Conservation (phyloP, 371 early-diverging fungal species). For the Apophysomyces elegans region DNA sequence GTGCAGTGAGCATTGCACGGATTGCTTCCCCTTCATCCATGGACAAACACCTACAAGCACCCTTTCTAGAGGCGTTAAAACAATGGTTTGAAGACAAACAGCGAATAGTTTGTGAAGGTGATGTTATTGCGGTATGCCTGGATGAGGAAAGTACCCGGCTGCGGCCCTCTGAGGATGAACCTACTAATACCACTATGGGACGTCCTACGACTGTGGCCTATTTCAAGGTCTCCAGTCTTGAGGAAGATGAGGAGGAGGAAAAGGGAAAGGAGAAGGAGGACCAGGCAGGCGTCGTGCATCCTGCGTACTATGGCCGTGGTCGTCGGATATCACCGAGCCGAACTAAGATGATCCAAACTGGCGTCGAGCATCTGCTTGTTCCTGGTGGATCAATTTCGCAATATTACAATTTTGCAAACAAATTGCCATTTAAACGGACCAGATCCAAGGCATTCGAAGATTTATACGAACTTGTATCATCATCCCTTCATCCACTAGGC, state of each 20-base stretch:
- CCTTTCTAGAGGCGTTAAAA: constrained; percentile 66
- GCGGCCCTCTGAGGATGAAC: constrained; percentile 18
- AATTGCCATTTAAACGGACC: constrained; percentile 39
- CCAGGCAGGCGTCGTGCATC: constrained; percentile 25
- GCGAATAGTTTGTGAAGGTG: constrained; percentile 74
- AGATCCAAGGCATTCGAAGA: constrained; percentile 34
- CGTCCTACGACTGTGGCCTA: constrained; percentile 49
- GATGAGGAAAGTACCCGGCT: constrained; percentile 51
- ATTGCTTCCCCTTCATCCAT: constrained; percentile 77
- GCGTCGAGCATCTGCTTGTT: constrained; percentile 66
- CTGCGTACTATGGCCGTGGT: constrained; percentile 44
- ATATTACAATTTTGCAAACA: constrained; percentile 37
- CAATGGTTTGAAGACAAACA: constrained; percentile 72
- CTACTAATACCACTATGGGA: background rate
- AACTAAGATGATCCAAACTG: constrained; percentile 70
- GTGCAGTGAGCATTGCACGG: constrained; percentile 72
- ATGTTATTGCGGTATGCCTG: constrained; percentile 72
- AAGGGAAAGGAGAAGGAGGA: constrained; percentile 4
- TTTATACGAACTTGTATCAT: constrained; percentile 61
- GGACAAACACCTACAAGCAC: constrained; percentile 68
- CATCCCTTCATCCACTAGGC: constrained; percentile 78
- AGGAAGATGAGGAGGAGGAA: constrained; percentile 19
- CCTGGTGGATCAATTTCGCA: constrained; percentile 51
- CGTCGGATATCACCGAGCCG: constrained; percentile 61
- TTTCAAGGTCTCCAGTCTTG: constrained; percentile 59